Evolutionary conservation across 1,139 yeast species (phyloP).

Genomic region (Candida sp.): DNA sequence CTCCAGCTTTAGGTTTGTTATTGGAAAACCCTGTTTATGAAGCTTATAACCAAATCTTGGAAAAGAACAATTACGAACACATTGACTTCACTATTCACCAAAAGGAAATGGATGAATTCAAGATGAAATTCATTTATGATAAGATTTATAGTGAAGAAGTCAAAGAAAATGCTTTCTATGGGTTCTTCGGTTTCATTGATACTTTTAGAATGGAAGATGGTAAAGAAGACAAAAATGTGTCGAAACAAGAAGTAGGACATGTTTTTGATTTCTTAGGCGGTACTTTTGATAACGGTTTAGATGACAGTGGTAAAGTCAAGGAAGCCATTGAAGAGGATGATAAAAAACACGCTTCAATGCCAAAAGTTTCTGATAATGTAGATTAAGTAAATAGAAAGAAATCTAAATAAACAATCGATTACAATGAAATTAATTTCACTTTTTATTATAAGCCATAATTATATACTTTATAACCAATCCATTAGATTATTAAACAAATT

Average conservation of each 20-base stretch:
- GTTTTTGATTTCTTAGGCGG: conserved; percentile 80
- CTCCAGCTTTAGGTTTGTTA: conserved; percentile 91
- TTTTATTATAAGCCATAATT: neutral
- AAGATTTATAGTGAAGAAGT: conserved; percentile 89
- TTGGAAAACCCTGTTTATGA: conserved; percentile 92
- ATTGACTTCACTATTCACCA: conserved; percentile 66
- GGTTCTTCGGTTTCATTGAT: conserved; percentile 87
- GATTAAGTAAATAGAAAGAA: conserved; percentile 8
- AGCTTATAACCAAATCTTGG: conserved; percentile 70
- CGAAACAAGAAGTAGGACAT: conserved; percentile 29
- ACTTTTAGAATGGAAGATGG: conserved; percentile 45
- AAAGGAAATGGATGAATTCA: conserved; percentile 77
- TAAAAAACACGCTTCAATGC: conserved; percentile 4
- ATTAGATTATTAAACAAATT: neutral
- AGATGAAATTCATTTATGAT: conserved; percentile 85
- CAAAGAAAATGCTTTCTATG: conserved; percentile 81
- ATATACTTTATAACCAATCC: neutral
- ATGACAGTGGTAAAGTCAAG: conserved; percentile 7
- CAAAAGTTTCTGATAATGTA: conserved; percentile 12
- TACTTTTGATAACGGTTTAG: conserved; percentile 27
- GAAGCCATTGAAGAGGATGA: conserved; percentile 3
- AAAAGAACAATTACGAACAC: conserved; percentile 75
- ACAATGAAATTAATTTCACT: neutral
- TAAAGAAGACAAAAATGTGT: conserved; percentile 4
- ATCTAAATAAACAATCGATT: neutral